Evolutionary conservation across 176 grass and related monocot genomes (phyloP).

Genomic region (Avena eriantha): DNA sequence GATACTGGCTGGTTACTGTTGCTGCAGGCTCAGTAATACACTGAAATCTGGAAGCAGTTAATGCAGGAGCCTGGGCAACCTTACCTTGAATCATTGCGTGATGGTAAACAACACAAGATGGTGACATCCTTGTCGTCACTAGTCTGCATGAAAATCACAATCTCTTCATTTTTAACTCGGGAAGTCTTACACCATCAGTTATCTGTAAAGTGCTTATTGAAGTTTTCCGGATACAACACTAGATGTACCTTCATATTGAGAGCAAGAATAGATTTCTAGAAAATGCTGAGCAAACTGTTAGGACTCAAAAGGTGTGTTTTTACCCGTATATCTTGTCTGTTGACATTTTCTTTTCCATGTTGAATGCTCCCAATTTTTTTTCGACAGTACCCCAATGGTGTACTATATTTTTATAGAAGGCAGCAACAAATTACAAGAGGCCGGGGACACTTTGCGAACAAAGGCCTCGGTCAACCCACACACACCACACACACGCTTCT

Average conservation of each 20-base stretch:
- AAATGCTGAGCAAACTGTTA: conserved; percentile 47
- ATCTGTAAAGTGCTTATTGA: conserved; percentile 61
- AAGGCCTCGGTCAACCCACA: too few species aligned
- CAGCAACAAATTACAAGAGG: too few species aligned
- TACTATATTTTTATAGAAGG: too few species aligned
- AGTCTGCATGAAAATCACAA: conserved; percentile 28
- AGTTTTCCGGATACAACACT: conserved; percentile 44
- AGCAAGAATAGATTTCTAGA: conserved; percentile 51
- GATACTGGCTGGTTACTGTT: conserved; percentile 31
- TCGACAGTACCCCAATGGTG: too few species aligned
- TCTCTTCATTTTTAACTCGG: conserved; percentile 54
- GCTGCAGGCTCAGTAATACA: conserved; percentile 94
- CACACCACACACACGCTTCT: too few species aligned
- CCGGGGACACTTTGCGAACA: too few species aligned
- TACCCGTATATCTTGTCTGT: conserved; percentile 37
- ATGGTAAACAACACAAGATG: conserved; percentile 38
- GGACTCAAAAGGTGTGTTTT: conserved; percentile 26
- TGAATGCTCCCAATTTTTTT: conserved; percentile 12
- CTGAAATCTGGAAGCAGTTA: conserved; percentile 86
- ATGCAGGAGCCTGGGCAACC: conserved; percentile 28
- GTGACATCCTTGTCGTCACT: conserved; percentile 14
- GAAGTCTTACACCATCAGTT: conserved; percentile 44
- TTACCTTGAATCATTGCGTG: not conserved
- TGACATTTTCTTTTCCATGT: conserved; percentile 20
- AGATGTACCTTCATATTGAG: conserved; percentile 54